Evolutionary conservation across 805 yeast genomes (phyloP).

Genomic region (Yamadazyma sp.): DNA sequence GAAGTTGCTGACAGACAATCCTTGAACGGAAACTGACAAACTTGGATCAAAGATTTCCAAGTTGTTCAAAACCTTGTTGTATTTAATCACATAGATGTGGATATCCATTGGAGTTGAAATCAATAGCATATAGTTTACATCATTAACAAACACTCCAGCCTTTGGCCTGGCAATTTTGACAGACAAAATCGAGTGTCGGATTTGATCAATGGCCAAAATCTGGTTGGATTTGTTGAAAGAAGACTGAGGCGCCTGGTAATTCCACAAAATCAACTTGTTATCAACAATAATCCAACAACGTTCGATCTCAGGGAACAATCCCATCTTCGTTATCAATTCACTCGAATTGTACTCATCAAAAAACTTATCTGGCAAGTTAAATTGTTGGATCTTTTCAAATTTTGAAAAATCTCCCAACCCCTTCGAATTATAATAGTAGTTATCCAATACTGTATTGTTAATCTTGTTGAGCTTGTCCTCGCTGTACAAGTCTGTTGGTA

Average conservation of each 20-base stretch:
- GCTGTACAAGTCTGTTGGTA: conserved; percentile 55
- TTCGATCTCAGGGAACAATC: conserved; percentile 75
- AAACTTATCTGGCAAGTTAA: conserved; percentile 78
- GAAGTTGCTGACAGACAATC: conserved; percentile 68
- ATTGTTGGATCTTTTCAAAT: conserved; percentile 67
- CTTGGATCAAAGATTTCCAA: conserved; percentile 80
- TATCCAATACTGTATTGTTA: conserved; percentile 51
- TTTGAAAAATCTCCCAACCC: conserved; percentile 62
- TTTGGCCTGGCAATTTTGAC: conserved; percentile 82
- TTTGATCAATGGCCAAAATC: conserved; percentile 78
- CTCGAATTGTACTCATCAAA: conserved; percentile 69
- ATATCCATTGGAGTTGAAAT: conserved; percentile 81
- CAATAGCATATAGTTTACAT: conserved; percentile 69
- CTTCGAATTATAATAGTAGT: conserved; percentile 54
- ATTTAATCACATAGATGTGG: conserved; percentile 72
- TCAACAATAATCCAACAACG: conserved; percentile 87
- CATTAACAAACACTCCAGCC: conserved; percentile 72
- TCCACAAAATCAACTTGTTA: conserved; percentile 82
- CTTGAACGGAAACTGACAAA: conserved; percentile 75
- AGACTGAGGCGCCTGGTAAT: conserved; percentile 58
- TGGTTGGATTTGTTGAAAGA: conserved; percentile 48
- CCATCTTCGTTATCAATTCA: conserved; percentile 71
- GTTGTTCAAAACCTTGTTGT: conserved; percentile 40
- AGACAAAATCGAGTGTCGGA: conserved; percentile 71
- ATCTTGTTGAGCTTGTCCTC: conserved; percentile 54